phyloP scores from a whole-genome alignment of 179 eudicot species.

The Spinacia oleracea region DNA sequence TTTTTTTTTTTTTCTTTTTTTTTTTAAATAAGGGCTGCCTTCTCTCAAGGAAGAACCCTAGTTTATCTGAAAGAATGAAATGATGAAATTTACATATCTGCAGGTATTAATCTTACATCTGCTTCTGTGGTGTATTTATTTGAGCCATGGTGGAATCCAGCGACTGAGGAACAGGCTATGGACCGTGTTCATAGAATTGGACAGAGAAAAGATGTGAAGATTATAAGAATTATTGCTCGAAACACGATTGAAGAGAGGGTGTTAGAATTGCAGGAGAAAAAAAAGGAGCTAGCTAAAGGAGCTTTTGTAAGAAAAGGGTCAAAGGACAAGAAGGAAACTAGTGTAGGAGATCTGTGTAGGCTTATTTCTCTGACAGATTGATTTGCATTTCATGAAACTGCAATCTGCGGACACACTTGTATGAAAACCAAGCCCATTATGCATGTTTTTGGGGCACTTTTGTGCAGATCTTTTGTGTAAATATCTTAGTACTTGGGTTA shows the following conservation, averaged over 20 bases:
- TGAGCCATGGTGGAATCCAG: conserved; percentile 99
- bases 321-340: conserved; percentile 59
- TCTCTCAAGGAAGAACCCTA: background rate
- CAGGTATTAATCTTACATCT: conserved; percentile 66
- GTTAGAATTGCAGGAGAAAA: conserved; percentile 69
- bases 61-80: background rate
- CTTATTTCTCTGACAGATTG: conserved; percentile 59
- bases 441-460: conserved; percentile 3
- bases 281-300: conserved; percentile 59
- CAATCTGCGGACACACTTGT: background rate
- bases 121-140: conserved; percentile 76
- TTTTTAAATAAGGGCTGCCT: background rate
- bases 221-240: conserved; percentile 71
- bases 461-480: conserved; percentile 12
- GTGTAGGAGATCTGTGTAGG: conserved; percentile 57
- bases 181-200: conserved; percentile 89
- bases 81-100: background rate
- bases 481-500: background rate
- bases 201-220: conserved; percentile 68
- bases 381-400: background rate
- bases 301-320: conserved; percentile 60
- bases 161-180: conserved; percentile 95
- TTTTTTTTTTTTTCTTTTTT: conserved; percentile 11
- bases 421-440: background rate
- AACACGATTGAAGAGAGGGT: conserved; percentile 83